Conservation (phyloP, 139 green algal species). For the Tetraselmis striata region DNA sequence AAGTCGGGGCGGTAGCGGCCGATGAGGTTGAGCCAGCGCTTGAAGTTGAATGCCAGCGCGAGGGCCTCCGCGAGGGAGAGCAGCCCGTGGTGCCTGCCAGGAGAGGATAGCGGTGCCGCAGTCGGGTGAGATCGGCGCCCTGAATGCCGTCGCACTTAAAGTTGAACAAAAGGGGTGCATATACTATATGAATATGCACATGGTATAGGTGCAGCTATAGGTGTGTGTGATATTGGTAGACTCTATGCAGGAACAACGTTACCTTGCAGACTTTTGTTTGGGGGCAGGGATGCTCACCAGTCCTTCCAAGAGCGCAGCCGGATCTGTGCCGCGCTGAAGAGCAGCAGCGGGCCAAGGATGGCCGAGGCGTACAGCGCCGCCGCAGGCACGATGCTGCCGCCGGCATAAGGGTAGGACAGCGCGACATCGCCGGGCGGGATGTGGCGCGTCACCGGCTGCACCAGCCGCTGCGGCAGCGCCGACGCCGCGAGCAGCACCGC, state of each 20-base stretch:
- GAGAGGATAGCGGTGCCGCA: no score
- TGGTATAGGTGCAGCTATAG: no score
- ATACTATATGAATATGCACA: no score
- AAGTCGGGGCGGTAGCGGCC: not conserved
- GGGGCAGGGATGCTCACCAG: not conserved
- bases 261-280: no score
- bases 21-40: not conserved
- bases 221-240: no score
- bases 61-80: not conserved
- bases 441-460: not conserved
- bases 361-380: not conserved
- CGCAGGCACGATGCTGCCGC: not conserved
- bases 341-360: not conserved
- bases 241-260: no score
- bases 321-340: not conserved
- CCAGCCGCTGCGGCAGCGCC: not conserved
- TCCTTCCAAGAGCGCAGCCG: not conserved
- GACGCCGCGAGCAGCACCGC: not conserved
- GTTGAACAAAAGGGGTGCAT: no score
- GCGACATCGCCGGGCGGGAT: not conserved
- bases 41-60: not conserved
- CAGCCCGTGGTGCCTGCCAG: not conserved
- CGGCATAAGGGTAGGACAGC: not conserved
- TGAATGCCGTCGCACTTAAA: no score
- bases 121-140: no score